Evolutionary conservation across 1,139 yeast genomes (phyloP).

Genomic region (Nematodospora anomalae): DNA sequence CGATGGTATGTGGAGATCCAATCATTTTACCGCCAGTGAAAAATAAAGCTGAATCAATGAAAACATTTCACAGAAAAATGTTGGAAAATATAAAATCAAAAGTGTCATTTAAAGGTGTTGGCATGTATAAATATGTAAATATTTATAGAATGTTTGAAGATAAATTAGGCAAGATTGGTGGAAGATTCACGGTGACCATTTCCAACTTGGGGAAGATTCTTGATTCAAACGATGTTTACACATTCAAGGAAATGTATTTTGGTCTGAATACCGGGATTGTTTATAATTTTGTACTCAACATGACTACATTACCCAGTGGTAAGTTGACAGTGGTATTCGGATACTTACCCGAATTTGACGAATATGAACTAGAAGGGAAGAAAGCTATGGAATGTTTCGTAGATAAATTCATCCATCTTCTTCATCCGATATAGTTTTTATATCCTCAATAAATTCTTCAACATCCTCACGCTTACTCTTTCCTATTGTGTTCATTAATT

Average conservation of each 20-base stretch:
- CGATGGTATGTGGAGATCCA: slow-evolving; percentile 21
- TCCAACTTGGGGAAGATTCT: slow-evolving; percentile 24
- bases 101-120: slow-evolving; percentile 17
- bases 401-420: slow-evolving; percentile 7
- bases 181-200: slow-evolving; percentile 20
- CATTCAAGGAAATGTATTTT: slow-evolving; percentile 20
- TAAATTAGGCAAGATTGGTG: slow-evolving; percentile 14
- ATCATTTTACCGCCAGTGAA: slow-evolving; percentile 15
- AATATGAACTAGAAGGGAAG: slow-evolving; percentile 8
- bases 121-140: slow-evolving; percentile 17
- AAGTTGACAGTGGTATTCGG: slow-evolving; percentile 23
- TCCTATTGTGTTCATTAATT: slow-evolving; percentile 28
- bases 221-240: slow-evolving; percentile 14
- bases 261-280: slow-evolving; percentile 22
- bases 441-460: slow-evolving; percentile 3
- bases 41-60: slow-evolving; percentile 14
- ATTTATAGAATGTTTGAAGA: slow-evolving; percentile 15
- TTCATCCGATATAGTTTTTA: not conserved
- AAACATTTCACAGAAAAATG: slow-evolving; percentile 17
- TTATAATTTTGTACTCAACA: slow-evolving; percentile 22
- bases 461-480: slow-evolving; percentile 7
- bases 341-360: slow-evolving; percentile 20
- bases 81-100: slow-evolving; percentile 14
- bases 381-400: slow-evolving; percentile 14
- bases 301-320: slow-evolving; percentile 19